These are phyloP conservation scores for Escallonia rubra DNA, from an alignment of 129 eudicot species.

Conservation along the genomic window DNA sequence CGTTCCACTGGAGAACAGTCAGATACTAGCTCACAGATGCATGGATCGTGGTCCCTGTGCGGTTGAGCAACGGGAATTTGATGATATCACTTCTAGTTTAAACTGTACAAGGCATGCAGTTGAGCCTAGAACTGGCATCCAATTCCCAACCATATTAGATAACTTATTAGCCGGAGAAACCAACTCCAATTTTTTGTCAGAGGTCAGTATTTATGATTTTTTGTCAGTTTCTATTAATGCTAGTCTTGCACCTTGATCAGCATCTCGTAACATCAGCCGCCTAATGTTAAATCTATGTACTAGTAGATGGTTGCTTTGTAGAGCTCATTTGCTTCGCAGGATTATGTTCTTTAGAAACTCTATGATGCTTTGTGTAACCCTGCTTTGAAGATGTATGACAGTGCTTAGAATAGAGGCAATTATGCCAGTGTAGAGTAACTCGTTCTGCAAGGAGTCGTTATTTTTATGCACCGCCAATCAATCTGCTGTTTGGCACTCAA, in stretches of 20 bases:
- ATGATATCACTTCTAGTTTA: slow-evolving; percentile 27
- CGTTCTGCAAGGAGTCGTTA: not conserved
- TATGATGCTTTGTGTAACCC: not conserved
- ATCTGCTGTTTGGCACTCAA: not conserved
- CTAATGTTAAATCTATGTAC: not conserved
- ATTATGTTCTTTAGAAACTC: not conserved
- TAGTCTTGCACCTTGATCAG: not conserved
- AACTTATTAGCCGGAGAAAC: slow-evolving; percentile 45
- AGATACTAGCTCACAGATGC: slow-evolving; percentile 33
- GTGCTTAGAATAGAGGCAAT: not conserved
- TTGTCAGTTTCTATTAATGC: not conserved
- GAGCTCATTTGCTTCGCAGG: not conserved
- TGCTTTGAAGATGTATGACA: not conserved
- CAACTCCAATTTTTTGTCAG: slow-evolving; percentile 52
- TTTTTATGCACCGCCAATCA: not conserved
- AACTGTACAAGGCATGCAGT: slow-evolving; percentile 42
- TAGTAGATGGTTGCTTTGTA: not conserved
- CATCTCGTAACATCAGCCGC: not conserved
- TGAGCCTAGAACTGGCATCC: slow-evolving; percentile 87
- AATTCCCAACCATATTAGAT: slow-evolving; percentile 70
- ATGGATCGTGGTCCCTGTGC: slow-evolving; percentile 29
- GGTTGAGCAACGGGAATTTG: slow-evolving; percentile 44
- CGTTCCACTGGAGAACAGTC: slow-evolving; percentile 44
- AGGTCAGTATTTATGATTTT: slow-evolving; percentile 37
- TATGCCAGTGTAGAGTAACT: not conserved